Percentiles rank a stretch among this genome's conserved stretches.
Conservation (phyloP, 176 grass and related monocot genomes). For the Ensete glaucum region DNA sequence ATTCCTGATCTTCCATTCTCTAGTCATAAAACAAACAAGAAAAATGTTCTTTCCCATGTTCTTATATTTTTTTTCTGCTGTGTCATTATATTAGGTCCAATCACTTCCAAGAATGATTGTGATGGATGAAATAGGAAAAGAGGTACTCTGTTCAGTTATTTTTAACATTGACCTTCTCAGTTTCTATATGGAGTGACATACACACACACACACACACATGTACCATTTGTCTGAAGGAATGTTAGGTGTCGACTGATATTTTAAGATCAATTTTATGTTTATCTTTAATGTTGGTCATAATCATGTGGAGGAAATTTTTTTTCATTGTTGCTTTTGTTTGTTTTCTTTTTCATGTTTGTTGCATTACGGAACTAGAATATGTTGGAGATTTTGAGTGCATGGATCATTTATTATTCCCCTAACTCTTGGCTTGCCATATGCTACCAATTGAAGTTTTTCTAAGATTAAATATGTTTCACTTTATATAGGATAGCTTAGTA, state of each 20-base stretch:
- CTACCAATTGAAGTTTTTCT: too few species aligned
- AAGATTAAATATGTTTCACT: too few species aligned
- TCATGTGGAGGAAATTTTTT: background rate
- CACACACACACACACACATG: too few species aligned
- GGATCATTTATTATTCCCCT: too few species aligned
- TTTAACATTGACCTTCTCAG: background rate
- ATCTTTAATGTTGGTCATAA: background rate
- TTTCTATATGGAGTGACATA: too few species aligned
- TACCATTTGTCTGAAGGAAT: background rate
- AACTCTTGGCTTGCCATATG: too few species aligned
- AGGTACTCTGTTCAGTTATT: conserved; percentile 37
- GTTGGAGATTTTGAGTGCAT: too few species aligned
- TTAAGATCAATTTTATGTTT: background rate
- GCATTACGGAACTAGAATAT: background rate
- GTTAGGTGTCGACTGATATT: background rate
- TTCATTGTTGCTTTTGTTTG: background rate
- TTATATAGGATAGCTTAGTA: too few species aligned
- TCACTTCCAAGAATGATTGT: conserved; percentile 98
- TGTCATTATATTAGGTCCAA: conserved; percentile 41
- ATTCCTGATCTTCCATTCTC: conserved; percentile 20
- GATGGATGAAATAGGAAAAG: conserved; percentile 95
- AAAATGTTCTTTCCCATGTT: conserved; percentile 11
- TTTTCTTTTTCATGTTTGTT: background rate
- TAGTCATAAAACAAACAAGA: conserved; percentile 2
- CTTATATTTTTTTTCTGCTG: conserved; percentile 22